A percentile compares a stretch with the other conserved stretches of the same genome.
Conservation (phyloP, 2,329 filamentous ascomycete genomes). For the Periconia macrospinosa region DNA sequence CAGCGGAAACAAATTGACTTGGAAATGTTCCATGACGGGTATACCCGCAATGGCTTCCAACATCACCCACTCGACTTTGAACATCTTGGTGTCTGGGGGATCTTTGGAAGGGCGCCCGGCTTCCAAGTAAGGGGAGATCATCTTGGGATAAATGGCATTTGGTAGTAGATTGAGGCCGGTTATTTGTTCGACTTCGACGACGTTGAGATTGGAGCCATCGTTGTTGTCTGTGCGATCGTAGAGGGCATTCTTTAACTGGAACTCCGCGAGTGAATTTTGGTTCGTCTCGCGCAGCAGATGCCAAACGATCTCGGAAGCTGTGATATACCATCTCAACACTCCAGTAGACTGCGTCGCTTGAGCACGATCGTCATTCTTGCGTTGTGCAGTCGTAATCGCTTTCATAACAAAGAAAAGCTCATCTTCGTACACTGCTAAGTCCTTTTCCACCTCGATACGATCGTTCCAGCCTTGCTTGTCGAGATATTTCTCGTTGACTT, state of each 20-base stretch:
- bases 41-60: slow-evolving; percentile 97
- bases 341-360: slow-evolving; percentile 71
- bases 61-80: slow-evolving; percentile 97
- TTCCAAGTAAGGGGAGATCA: slow-evolving; percentile 88
- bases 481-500: slow-evolving; percentile 83
- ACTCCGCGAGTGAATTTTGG: slow-evolving; percentile 84
- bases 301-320: slow-evolving; percentile 96
- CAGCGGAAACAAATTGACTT: slow-evolving; percentile 89
- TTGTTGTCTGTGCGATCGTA: slow-evolving; percentile 97
- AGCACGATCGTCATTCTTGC: slow-evolving; percentile 71
- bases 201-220: slow-evolving; percentile 93
- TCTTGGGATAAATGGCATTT: slow-evolving; percentile 91
- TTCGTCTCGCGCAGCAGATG: slow-evolving; percentile 81
- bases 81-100: slow-evolving; percentile 74
- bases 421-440: slow-evolving; percentile 87
- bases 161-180: slow-evolving; percentile 87
- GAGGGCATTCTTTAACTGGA: slow-evolving; percentile 86
- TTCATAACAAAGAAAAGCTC: slow-evolving; percentile 99
- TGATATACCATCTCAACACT: slow-evolving; percentile 86
- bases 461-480: slow-evolving; percentile 93
- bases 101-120: slow-evolving; percentile 57
- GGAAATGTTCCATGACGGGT: slow-evolving; percentile 94
- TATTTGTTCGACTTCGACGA: slow-evolving; percentile 84
- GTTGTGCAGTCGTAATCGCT: slow-evolving; percentile 93
- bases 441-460: slow-evolving; percentile 82